Evolutionary conservation across 768 basidiomycete genomes (phyloP), one percentile per base, ranked within the genome.

Genomic region (Auriscalpium orientale): DNA sequence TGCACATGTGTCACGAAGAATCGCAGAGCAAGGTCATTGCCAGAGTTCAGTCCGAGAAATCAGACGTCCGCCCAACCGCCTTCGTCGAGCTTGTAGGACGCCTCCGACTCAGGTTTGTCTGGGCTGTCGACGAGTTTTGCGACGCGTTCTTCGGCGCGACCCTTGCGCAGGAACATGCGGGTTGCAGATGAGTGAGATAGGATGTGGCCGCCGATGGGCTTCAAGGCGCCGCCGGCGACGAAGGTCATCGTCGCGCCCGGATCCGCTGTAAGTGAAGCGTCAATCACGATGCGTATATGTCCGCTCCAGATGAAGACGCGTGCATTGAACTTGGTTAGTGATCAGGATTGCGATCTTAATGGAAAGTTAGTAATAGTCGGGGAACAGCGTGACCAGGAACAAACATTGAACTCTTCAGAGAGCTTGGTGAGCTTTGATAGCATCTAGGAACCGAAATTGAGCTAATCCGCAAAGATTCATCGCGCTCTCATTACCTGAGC

Each of bases 181-280:
- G 90, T 91, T 4, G 91, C 85, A n/a, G 91, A 93, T 16, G 91
- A 89, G 56, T 78, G 91, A 0, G 91, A 93, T 45, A 93, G 72
- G 58, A 93, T 91, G 64, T 93, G 91, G 0, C 91, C 91, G 40
- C 90, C 91, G 46, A 95, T 89, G 16, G 92, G 91, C 71, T 95
- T 95, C 40, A 94, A 77, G 18, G 89, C 90, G 36, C 92, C 90
- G 43, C 93, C 94, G 22, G 92, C 94, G 43, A 95, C 94, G 65
- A 98, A 98, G 50, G 91, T 91, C 85, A 90, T 90, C 3, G 89
- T 91, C 49, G 93, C 94, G 49, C 95, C 95, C 20, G 95, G 95
- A 67, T 98, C 95, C 57, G 94, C 90, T 28, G 22, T 28, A 28
- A 28, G 22, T 28, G 22, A 28, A 28, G 22, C 22, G 22, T 28